Evolutionary conservation across 257 asterid species (phyloP).

Genomic region (Salvia miltiorrhiza): DNA sequence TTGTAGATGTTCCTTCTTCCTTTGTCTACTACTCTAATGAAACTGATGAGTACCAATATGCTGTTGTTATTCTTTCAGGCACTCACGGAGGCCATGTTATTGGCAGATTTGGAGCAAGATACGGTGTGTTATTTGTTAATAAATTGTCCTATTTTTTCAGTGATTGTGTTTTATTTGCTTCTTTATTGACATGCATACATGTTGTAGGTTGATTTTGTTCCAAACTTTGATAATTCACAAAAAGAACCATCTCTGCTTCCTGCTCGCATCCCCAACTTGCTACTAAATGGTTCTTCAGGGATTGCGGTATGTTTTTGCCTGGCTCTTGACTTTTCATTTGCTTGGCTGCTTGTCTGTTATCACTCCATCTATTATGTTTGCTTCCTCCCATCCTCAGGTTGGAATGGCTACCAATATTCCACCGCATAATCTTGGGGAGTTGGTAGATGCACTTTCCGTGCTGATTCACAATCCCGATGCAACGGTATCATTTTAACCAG

Average conservation of each 20-base stretch:
- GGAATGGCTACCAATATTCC: constrained; percentile 99
- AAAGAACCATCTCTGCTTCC: constrained; percentile 98
- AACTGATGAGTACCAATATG: constrained; percentile 9
- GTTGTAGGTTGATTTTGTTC: constrained; percentile 90
- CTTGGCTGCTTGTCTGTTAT: constrained; percentile 7
- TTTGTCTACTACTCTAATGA: not conserved
- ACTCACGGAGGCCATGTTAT: constrained; percentile 88
- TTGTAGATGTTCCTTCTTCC: not conserved
- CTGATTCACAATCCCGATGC: constrained; percentile 96
- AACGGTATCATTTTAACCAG: constrained; percentile 52
- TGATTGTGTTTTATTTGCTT: constrained; percentile 16
- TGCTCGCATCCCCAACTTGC: constrained; percentile 84
- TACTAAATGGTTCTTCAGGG: constrained; percentile 96
- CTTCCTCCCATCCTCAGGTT: constrained; percentile 50
- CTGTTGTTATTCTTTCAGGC: constrained; percentile 51
- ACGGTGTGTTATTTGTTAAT: constrained; percentile 53
- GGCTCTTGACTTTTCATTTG: not conserved
- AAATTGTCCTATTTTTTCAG: constrained; percentile 1
- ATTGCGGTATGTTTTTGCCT: constrained; percentile 62
- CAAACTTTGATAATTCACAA: constrained; percentile 93
- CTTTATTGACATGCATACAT: constrained; percentile 17
- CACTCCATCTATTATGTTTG: not conserved
- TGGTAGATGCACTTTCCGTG: constrained; percentile 86
- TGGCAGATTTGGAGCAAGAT: constrained; percentile 86
- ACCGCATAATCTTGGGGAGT: constrained; percentile 98